Evolutionary conservation across 768 basidiomycete genomes (phyloP).

Genomic region (Mycena galopus): DNA sequence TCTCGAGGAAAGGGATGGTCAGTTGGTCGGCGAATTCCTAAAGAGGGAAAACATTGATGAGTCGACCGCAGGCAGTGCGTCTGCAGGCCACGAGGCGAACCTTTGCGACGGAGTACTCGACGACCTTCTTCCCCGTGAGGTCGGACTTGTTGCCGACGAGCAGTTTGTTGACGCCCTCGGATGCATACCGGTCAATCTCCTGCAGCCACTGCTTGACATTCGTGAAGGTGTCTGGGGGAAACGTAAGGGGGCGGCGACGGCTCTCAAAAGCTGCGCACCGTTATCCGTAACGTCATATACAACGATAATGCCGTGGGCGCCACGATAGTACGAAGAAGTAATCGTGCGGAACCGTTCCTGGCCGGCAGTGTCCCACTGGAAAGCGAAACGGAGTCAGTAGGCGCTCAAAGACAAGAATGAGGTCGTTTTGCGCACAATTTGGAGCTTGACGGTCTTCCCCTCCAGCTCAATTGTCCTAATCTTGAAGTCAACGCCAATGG

Average conservation of each 20-base stretch:
- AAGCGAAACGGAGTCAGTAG: slow-evolving; percentile 24
- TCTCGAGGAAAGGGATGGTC: slow-evolving; percentile 98
- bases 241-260: slow-evolving; percentile 2
- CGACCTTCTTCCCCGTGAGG: slow-evolving; percentile 95
- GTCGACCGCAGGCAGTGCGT: neutral
- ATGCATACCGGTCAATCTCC: slow-evolving; percentile 98
- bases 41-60: neutral
- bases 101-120: slow-evolving; percentile 89
- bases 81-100: slow-evolving; percentile 10
- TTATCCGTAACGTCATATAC: slow-evolving; percentile 99
- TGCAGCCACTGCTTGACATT: slow-evolving; percentile 77
- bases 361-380: slow-evolving; percentile 99
- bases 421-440: slow-evolving; percentile 78
- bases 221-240: slow-evolving; percentile 88
- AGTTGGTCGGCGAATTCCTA: slow-evolving; percentile 93
- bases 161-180: slow-evolving; percentile 99
- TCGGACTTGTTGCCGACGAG: slow-evolving; percentile 99
- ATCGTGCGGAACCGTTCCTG: slow-evolving; percentile 99
- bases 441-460: slow-evolving; percentile 98
- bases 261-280: slow-evolving; percentile 70
- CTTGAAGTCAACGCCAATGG: slow-evolving; percentile 99
- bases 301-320: slow-evolving; percentile 97
- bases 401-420: neutral
- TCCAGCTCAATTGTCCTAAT: slow-evolving; percentile 99
- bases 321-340: slow-evolving; percentile 98